phyloP scores from a whole-genome alignment of 768 basidiomycete species.

The Termitomyces eurrhizus region DNA sequence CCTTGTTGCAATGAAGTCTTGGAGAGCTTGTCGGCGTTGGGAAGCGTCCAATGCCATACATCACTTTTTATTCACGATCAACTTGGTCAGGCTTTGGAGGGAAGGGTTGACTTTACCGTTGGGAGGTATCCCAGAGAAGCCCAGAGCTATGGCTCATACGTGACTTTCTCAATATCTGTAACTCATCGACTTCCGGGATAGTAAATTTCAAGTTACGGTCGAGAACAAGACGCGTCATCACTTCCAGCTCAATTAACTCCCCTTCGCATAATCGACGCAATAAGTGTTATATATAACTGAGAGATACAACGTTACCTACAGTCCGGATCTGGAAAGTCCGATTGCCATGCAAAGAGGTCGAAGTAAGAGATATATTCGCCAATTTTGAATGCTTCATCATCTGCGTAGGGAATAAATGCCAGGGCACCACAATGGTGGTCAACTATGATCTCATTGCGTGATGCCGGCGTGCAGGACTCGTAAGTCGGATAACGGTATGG shows the following conservation, averaged over 20 bases:
- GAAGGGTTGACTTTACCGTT: slow-evolving; percentile 31
- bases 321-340: slow-evolving; percentile 42
- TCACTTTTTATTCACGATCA: slow-evolving; percentile 26
- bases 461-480: slow-evolving; percentile 43
- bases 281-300: not conserved
- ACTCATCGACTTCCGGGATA: slow-evolving; percentile 31
- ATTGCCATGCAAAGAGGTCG: slow-evolving; percentile 29
- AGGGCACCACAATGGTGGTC: not conserved
- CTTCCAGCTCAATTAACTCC: slow-evolving; percentile 47
- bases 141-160: slow-evolving; percentile 27
- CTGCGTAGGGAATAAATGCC: slow-evolving; percentile 44
- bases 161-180: slow-evolving; percentile 23
- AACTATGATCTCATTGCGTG: slow-evolving; percentile 24
- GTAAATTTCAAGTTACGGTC: slow-evolving; percentile 24
- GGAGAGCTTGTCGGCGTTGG: slow-evolving; percentile 8
- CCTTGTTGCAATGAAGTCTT: slow-evolving; percentile 15
- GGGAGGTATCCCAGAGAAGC: slow-evolving; percentile 37
- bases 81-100: not conserved
- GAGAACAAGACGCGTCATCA: slow-evolving; percentile 33
- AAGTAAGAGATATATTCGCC: slow-evolving; percentile 25
- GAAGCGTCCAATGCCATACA: slow-evolving; percentile 31
- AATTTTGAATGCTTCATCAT: slow-evolving; percentile 36
- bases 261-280: slow-evolving; percentile 23
- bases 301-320: slow-evolving; percentile 28
- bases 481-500: slow-evolving; percentile 27